Base-by-base conservation (phyloP, 768 basidiomycete species). In the Leccinellum luteum region DNA sequence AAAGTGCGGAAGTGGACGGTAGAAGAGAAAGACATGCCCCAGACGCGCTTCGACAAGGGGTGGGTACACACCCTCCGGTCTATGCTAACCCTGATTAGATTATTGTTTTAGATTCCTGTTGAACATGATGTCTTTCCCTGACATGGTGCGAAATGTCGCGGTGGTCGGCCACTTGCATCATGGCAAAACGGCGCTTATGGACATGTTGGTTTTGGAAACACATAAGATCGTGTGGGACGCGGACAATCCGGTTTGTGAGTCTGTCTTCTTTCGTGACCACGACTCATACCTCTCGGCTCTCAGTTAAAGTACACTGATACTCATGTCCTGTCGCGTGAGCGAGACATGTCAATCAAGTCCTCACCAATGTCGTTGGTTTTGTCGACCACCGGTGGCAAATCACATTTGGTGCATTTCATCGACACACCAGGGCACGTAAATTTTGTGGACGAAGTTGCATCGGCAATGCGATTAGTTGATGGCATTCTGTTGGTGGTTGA, bases 351-450 rank as follows among this genome's bases (percentile, higher is more conserved):
- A 10, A 87, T 98, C 66, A 98, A 98, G 75, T 97, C 96, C 2
- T 92, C 90, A 0, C 94, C 97, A 8, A 96, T 99, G 87, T 97
- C 95, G 14, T 81, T 99, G 52, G 78, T 99, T 54, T 79, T 98
- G 4, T 84, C 85, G 17, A 91, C 84, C 14, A 94, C 92, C 14
- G 76, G 81, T 45, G 93, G 94, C 55, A 98, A 98, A 76, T 97
- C 94, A 2, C 90, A 95, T 73, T 80, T 99, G 21, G 71, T 98
- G 52, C 95, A 99, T 73, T 73, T 98, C 30, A 87, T 99, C 65
- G 97, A 99, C 73, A 98, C 97, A 0, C 97, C 97, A 3, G 97
- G 97, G 32, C 97, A 99, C 67, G 92, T 95, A 58, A 98, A 98
- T 74, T 98, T 99, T 69, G 84, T 95, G n/a, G 97, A 99, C 68